phyloP scores from a whole-genome alignment of 441 rosid species.

The Hura crepitans region DNA sequence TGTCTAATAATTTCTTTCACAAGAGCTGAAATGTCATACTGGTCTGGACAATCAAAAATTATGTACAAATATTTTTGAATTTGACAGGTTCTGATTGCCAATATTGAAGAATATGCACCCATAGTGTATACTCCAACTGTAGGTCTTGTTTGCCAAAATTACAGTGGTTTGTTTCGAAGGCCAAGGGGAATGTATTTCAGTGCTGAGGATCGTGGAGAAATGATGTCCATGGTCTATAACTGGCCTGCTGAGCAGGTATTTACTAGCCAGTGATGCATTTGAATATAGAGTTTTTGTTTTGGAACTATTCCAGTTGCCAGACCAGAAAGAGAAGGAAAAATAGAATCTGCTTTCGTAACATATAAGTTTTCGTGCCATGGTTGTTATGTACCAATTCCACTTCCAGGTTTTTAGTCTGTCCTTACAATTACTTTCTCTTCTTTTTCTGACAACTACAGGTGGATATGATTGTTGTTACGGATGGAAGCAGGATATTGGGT shows the following conservation, averaged over 20 bases:
- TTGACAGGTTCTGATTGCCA: slow-evolving; percentile 79
- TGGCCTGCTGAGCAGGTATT: slow-evolving; percentile 99
- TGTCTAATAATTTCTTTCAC: neutral
- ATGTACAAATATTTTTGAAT: slow-evolving; percentile 13
- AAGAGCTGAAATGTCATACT: neutral
- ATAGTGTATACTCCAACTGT: slow-evolving; percentile 99
- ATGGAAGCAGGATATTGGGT: slow-evolving; percentile 98
- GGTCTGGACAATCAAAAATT: neutral
- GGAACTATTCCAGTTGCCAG: neutral
- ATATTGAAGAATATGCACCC: slow-evolving; percentile 97
- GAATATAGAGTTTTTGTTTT: neutral
- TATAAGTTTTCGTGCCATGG: neutral
- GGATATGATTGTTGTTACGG: slow-evolving; percentile 99
- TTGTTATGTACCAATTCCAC: neutral
- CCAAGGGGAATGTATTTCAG: slow-evolving; percentile 99
- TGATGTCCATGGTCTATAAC: slow-evolving; percentile 99
- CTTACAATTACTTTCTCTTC: neutral
- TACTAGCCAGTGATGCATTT: slow-evolving; percentile 7
- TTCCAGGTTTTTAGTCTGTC: neutral
- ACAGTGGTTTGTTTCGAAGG: slow-evolving; percentile 94
- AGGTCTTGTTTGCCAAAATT: slow-evolving; percentile 96
- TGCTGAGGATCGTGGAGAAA: slow-evolving; percentile 95
- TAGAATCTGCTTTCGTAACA: neutral
- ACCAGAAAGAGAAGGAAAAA: neutral
- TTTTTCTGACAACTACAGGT: slow-evolving; percentile 47